phyloP scores from a whole-genome alignment of 495 filamentous ascomycete species.

The Xylaria curta region DNA sequence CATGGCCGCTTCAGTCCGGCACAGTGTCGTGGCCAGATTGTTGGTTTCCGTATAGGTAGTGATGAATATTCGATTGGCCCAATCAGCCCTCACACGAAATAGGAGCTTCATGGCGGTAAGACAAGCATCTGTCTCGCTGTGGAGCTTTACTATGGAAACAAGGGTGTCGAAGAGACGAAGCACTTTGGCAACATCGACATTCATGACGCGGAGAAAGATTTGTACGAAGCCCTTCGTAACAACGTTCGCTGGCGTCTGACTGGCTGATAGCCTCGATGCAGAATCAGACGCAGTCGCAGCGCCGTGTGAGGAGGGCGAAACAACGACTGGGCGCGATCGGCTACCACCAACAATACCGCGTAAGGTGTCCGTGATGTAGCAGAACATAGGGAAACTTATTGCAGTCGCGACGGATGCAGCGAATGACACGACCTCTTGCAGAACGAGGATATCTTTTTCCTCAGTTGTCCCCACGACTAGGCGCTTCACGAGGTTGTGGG shows the following conservation, averaged over 20 bases:
- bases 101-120: constrained; percentile 83
- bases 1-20: constrained; percentile 65
- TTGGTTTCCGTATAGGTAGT: constrained; percentile 69
- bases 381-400: constrained; percentile 57
- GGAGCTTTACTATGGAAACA: constrained; percentile 63
- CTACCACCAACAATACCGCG: constrained; percentile 49
- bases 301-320: constrained; percentile 38
- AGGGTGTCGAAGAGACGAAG: constrained; percentile 60
- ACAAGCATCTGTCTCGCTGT: constrained; percentile 68
- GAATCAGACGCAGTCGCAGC: constrained; percentile 35
- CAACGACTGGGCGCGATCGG: constrained; percentile 33
- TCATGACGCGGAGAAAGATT: constrained; percentile 67
- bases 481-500: constrained; percentile 50
- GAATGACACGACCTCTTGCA: constrained; percentile 59
- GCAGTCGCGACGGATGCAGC: constrained; percentile 56
- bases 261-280: constrained; percentile 33
- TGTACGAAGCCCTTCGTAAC: constrained; percentile 62
- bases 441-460: constrained; percentile 59
- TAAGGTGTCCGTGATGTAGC: constrained; percentile 57
- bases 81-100: constrained; percentile 83
- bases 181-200: constrained; percentile 58
- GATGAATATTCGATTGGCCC: constrained; percentile 72
- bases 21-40: constrained; percentile 72
- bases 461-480: constrained; percentile 58
- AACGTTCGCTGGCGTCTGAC: constrained; percentile 59